Evolutionary conservation across 2,329 filamentous ascomycete species (phyloP), one percentile per base, ranked within the genome.

Genomic region (Ophiocordyceps unilateralis): DNA sequence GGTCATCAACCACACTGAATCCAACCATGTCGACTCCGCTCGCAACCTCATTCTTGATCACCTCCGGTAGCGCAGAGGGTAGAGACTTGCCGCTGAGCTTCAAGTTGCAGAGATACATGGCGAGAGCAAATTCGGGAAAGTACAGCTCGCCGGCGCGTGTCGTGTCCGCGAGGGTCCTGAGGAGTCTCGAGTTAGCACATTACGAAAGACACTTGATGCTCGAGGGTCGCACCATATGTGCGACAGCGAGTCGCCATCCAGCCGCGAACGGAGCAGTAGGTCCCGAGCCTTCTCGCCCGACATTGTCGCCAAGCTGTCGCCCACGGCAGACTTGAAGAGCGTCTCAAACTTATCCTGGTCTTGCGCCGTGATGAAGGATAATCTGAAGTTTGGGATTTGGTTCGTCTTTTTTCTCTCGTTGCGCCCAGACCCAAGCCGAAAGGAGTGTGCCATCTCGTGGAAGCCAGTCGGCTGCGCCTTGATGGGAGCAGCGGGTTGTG

Each of bases 1-100:
- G 71, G 23, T 89, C 81, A 49, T 98, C 91, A 1, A 76, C 78
- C 21, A 95, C 75, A 51, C 81, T 86, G 58, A 98, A 98, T 46
- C 87, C 94, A 57, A 98, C 98, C 44, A 98, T 98, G 57, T 98
- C 91, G 36, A 98, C 91, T 88, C 98, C 96, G 63, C 91, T 94
- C 4, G 89, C 96, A 17, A 98, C 91, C 61, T 98, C 91, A 54
- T 98, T 98, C 66, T 79, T 83, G 50, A 98, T 80, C 46, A 77
- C 81, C 26, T 95, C 87, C 0, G 91, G 91, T 10, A 98, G 69
- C 6, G 58, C 61, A 2, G 70, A 56, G 0, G 91, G 91, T 21
- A 98, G 63, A 1, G 79, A 69, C 62, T 93, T 94, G 46, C 87
- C 86, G 1, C 85, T 91, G 45, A 96, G 69, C 59, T 82, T 91